Base-by-base conservation (phyloP, 345 rosid species). In the Euphorbia pulcherrima region DNA sequence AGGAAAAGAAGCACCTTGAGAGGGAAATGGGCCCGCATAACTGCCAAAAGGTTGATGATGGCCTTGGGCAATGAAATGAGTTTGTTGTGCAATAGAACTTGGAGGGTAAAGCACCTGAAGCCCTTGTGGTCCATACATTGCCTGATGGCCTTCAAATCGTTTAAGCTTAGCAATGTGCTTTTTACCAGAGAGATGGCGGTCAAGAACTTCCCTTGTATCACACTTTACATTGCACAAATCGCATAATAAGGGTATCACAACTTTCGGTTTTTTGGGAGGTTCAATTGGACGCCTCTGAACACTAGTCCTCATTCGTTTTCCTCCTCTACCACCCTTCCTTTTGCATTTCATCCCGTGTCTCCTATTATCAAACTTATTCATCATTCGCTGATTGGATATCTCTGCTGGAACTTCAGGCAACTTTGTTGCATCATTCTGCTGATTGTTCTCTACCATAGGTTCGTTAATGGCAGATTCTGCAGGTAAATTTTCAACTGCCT, bases 181-280 rank as follows among this genome's bases (percentile, higher is more conserved):
- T 70, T 74, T 74, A 58, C 85, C 85, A 64, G 78, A 73, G 58
- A 75, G 63, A 75, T 81, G 85, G 53, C 68, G 24, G 64, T 71
- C 69, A 37, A 81, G 66, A 65, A 76, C 78, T 58, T 75, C 78
- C 46, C 47, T 24, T 16, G 78, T 73, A 62, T 75, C 70, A 28
- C 85, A 81, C 72, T 72, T 74, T 68, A 74, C 75, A 64, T 79
- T 79, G 75, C 81, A 79, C 55, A 79, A 29, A 50, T 69, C 76
- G 24, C 85, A 79, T 13, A 76, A 37, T n/a, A 81, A n/a, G 13
- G 77, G 78, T 67, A 58, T 68, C 13, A 71, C 75, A 12, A 62
- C 75, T 72, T 77, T 77, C 17, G 73, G 72, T 63, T 71, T n/a
- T 63, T 71, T 65, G 64, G 50, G 66, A 62, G 75, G 73, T 66